A percentile compares a stretch with the other conserved stretches of the same genome.
Evolutionary conservation across 1,284 basidiomycete species (phyloP).

Genomic region (Mrakiaceae sp.): DNA sequence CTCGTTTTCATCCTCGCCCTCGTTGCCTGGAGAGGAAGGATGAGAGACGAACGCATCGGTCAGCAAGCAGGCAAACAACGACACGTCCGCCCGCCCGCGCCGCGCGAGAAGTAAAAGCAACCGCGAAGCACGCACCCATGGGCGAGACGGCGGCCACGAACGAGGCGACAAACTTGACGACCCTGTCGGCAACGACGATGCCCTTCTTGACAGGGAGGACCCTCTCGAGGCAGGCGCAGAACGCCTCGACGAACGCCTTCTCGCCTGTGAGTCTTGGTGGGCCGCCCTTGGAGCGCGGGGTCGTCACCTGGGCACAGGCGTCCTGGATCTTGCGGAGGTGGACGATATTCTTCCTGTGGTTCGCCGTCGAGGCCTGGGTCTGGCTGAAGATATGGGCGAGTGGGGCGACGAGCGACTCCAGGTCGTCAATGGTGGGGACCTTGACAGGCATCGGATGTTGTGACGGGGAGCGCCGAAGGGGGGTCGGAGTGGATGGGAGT

Average conservation of each 20-base stretch:
- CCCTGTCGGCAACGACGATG: conserved; percentile 60
- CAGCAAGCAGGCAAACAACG: background rate
- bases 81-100: background rate
- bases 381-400: conserved; percentile 63
- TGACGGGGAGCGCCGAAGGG: too few relatives aligned
- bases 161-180: conserved; percentile 71
- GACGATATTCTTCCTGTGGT: conserved; percentile 84
- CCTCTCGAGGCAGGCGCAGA: conserved; percentile 59
- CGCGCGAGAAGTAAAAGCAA: background rate
- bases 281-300: conserved; percentile 41
- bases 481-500: too few relatives aligned
- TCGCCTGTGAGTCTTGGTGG: conserved; percentile 61
- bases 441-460: background rate
- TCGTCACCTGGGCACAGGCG: conserved; percentile 50
- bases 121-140: background rate
- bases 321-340: conserved; percentile 72
- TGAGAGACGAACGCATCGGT: background rate
- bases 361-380: conserved; percentile 67
- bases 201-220: conserved; percentile 77
- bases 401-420: conserved; percentile 22
- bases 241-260: conserved; percentile 61
- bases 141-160: conserved; percentile 44
- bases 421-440: background rate
- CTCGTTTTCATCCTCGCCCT: conserved; percentile 33
- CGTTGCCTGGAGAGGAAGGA: background rate